Conservation (phyloP, 2,329 filamentous ascomycete species). For the Ceratocystis colombiana region DNA sequence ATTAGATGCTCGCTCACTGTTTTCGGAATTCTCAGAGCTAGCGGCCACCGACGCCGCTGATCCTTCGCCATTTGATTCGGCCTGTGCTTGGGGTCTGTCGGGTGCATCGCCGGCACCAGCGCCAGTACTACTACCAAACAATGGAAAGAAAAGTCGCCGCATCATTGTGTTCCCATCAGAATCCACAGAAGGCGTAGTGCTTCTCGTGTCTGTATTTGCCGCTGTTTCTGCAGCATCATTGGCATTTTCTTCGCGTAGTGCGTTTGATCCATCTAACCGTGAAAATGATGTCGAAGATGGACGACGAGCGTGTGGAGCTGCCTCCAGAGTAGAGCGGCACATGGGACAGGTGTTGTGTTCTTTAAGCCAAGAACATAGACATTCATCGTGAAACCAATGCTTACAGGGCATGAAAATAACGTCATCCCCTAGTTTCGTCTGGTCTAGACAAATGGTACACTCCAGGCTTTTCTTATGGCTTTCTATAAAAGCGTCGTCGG, state of each 20-base stretch:
- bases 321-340: conserved; percentile 53
- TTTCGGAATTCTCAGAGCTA: neutral
- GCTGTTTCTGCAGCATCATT: neutral
- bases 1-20: neutral
- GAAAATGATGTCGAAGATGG: neutral
- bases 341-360: conserved; percentile 91
- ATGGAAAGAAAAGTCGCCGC: neutral
- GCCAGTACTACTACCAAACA: neutral
- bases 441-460: conserved; percentile 92
- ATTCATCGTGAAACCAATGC: conserved; percentile 86
- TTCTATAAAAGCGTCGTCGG: conserved; percentile 48
- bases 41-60: neutral
- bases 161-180: neutral
- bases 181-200: neutral
- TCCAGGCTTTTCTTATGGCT: conserved; percentile 45
- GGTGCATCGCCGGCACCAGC: too few relatives aligned
- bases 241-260: neutral
- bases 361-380: conserved; percentile 71
- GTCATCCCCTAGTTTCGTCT: conserved; percentile 60
- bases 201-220: neutral
- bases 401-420: conserved; percentile 73
- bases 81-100: neutral
- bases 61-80: neutral
- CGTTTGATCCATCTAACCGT: neutral
- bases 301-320: neutral